Evolutionary conservation across 2,329 filamentous ascomycete genomes (phyloP).

Genomic region (Aspergillus calidoustus): DNA sequence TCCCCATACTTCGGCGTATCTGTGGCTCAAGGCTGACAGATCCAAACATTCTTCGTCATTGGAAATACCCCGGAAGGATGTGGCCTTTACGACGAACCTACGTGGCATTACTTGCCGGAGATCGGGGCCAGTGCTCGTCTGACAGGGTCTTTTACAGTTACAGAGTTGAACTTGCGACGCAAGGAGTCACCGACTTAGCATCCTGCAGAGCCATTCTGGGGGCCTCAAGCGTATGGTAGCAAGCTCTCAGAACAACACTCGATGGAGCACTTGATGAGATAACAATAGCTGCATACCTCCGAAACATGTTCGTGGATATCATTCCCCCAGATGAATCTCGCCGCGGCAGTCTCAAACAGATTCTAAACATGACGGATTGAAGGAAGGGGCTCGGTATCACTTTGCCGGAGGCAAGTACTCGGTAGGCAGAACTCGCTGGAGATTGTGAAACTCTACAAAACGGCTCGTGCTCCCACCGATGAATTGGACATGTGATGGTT

Average conservation of each 20-base stretch:
- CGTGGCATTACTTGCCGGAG: slow-evolving; percentile 13
- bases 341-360: background rate
- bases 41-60: background rate
- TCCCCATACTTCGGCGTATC: background rate
- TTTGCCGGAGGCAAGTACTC: background rate
- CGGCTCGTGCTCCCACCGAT: slow-evolving; percentile 11
- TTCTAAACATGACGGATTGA: background rate
- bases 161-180: slow-evolving; percentile 9
- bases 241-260: background rate
- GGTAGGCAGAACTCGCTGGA: slow-evolving; percentile 5
- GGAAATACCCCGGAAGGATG: slow-evolving; percentile 17
- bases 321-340: background rate
- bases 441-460: slow-evolving; percentile 10
- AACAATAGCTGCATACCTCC: too few species aligned
- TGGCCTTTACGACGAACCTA: slow-evolving; percentile 2
- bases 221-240: background rate
- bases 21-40: slow-evolving; percentile 5
- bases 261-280: background rate
- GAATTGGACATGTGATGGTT: slow-evolving; percentile 11
- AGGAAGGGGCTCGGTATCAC: background rate
- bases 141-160: slow-evolving; percentile 3
- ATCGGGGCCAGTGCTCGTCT: background rate
- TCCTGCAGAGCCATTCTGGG: slow-evolving; percentile 1
- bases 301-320: background rate
- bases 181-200: slow-evolving; percentile 12